Base-by-base conservation (phyloP, 108 stramenopile genomes). In the Cylindrotheca closterium region DNA sequence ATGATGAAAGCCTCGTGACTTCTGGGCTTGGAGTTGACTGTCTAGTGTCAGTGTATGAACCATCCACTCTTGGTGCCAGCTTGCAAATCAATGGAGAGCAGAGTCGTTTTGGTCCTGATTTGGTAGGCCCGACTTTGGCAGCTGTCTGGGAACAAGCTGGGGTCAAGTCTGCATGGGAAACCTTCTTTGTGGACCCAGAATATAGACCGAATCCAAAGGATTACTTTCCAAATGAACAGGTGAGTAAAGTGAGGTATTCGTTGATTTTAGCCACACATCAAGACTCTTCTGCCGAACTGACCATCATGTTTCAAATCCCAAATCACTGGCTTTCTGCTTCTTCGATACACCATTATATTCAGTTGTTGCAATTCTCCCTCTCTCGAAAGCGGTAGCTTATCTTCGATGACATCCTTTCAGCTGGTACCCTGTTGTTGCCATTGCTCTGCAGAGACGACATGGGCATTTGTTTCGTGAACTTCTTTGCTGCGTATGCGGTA, bases 181-280 rank as follows among this genome's bases (percentile, higher is more conserved):
- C 75, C 25, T 93, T 86, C 55, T 93, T 93, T 64, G 88, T 93
- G 1, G 88, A 93, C 67, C 79, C 81, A 7, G 87, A 84, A 17
- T 93, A 93, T 58, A 79, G 92, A 42, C 88, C 91, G 5, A 93
- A 93, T 74, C 92, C 92, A 7, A 93, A 93, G 63, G 92, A 93
- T 49, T 93, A 87, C 63, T 93, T 88, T 58, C 92, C 88, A 0
- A 82, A 86, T 54, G 92, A 93, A 62, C 75, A 87, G 60, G 53
- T 88, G 2, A 69, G 84, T 53, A 86, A 91, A 80, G 84, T 82
- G 55, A 91, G n/a, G 81, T 22, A 21, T 73, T 1, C 45, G 45
- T 12, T n/a, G n/a, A n/a, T n/a, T n/a, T n/a, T n/a, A n/a, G n/a
- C n/a, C 60, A 25, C 60, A 49, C 60, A 61, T 30, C 60, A 61